Base-by-base conservation (phyloP, 768 basidiomycete species). In the Hemileccinum impolitum region DNA sequence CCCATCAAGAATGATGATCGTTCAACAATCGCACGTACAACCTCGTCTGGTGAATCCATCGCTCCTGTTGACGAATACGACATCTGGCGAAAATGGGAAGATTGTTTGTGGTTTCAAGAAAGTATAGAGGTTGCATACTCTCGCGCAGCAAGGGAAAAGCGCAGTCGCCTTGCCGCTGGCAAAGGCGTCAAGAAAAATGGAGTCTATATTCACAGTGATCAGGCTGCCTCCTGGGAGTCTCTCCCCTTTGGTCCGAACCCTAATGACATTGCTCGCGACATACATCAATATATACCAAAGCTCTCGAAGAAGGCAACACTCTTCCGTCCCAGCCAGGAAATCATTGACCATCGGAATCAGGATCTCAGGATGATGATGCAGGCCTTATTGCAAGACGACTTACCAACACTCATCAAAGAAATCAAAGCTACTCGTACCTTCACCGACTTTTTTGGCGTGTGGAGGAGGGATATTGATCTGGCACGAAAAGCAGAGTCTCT, bases 171-270 rank as follows among this genome's bases (percentile, higher is more conserved):
- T 11, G 66, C 72, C 6, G 78, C 80, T 14, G 89, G 89, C 0
- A 90, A 88, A 59, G 87, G 87, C 13, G 76, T 89, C 48, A 86
- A 86, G 72, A 84, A 79, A 52, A 70, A 82, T 47, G 80, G 85
- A 15, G 75, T 87, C 3, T 79, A 88, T 51, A 77, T 86, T 50
- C 79, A 82, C 50, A 77, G 81, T 28, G 84, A 89, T 60, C 73
- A 75, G 48, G 90, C 90, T 2, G 83, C 90, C 1, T 91, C 90
- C 13, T 92, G 85, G 74, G 90, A 91, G 45, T 90, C 88, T 1
- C 75, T 92, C 17, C 90, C 90, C 12, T 85, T 86, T 7, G 90
- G 88, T 8, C 89, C 89, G n/a, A 77, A 88, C 57, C 87, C 87
- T 6, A 79, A 77, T 41, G 82, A 83, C 13, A 77, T 91, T 37